Conservation (phyloP, 1,284 basidiomycete species). For the Leucoagaricus sp. region DNA sequence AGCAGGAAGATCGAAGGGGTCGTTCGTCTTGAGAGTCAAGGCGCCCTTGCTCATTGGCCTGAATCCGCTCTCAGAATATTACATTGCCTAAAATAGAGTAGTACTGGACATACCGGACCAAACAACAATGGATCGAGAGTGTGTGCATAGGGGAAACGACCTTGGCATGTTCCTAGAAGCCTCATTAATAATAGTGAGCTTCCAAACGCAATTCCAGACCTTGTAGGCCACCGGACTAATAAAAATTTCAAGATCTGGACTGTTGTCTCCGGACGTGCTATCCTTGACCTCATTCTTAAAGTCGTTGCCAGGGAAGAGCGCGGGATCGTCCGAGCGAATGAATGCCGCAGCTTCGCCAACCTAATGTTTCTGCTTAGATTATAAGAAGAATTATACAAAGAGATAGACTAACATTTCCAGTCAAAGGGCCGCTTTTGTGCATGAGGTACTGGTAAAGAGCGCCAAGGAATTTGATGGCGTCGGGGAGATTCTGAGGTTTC, state of each 20-base stretch:
- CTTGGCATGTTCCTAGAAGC: constrained; percentile 28
- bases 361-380: constrained; percentile 31
- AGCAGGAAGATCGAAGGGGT: constrained; percentile 41
- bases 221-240: constrained; percentile 47
- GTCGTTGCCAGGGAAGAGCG: constrained; percentile 47
- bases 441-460: constrained; percentile 45
- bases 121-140: constrained; percentile 38
- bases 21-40: constrained; percentile 37
- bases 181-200: not conserved
- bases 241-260: constrained; percentile 68
- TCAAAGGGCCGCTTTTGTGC: constrained; percentile 26
- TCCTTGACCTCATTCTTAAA: constrained; percentile 47
- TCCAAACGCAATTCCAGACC: constrained; percentile 17
- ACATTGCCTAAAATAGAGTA: no score
- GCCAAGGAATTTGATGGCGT: constrained; percentile 34
- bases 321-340: constrained; percentile 53
- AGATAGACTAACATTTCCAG: constrained; percentile 47
- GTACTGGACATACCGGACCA: constrained; percentile 37
- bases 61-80: no score
- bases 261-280: constrained; percentile 51
- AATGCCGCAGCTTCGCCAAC: constrained; percentile 61
- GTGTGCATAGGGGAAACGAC: constrained; percentile 38
- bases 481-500: constrained; percentile 35
- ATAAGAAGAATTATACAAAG: constrained; percentile 16
- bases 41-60: constrained; percentile 42